Conservation (phyloP, 805 yeast species). For the Saccharomycopsis microspora region DNA sequence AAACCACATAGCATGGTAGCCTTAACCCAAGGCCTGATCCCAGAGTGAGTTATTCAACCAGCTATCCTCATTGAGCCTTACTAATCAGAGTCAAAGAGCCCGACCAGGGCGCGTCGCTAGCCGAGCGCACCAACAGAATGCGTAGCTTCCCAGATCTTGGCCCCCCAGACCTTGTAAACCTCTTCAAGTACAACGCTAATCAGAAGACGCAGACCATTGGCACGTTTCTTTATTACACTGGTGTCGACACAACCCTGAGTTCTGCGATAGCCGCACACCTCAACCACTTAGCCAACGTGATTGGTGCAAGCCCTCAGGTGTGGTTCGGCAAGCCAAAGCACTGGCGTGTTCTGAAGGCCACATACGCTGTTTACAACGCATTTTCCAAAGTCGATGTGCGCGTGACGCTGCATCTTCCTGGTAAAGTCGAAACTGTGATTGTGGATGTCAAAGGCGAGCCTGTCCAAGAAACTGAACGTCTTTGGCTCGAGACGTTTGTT, state of each 20-base stretch:
- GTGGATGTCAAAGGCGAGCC: conserved; percentile 38
- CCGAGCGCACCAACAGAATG: conserved; percentile 52
- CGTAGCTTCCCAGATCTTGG: conserved; percentile 56
- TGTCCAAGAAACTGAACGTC: conserved; percentile 34
- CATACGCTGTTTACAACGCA: conserved; percentile 54
- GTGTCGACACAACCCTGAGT: conserved; percentile 64
- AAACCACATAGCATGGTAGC: conserved; percentile 17
- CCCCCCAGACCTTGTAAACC: conserved; percentile 49
- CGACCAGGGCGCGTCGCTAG: conserved; percentile 44
- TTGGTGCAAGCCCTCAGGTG: conserved; percentile 46
- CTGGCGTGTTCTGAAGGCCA: conserved; percentile 62
- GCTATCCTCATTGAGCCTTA: background rate
- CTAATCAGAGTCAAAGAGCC: conserved; percentile 42
- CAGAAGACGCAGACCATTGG: conserved; percentile 45
- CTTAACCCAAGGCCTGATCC: conserved; percentile 49
- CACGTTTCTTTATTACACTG: conserved; percentile 63
- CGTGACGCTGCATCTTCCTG: conserved; percentile 67
- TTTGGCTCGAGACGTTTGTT: conserved; percentile 44
- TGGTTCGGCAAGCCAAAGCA: conserved; percentile 73
- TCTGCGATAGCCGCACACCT: conserved; percentile 71
- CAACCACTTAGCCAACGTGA: conserved; percentile 54
- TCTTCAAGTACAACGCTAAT: conserved; percentile 29
- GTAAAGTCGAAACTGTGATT: conserved; percentile 50
- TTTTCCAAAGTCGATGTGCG: conserved; percentile 56
- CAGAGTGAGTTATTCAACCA: conserved; percentile 32